phyloP scores from a whole-genome alignment of 176 grass and related monocot genomes.

The Chrysopogon serrulatus region DNA sequence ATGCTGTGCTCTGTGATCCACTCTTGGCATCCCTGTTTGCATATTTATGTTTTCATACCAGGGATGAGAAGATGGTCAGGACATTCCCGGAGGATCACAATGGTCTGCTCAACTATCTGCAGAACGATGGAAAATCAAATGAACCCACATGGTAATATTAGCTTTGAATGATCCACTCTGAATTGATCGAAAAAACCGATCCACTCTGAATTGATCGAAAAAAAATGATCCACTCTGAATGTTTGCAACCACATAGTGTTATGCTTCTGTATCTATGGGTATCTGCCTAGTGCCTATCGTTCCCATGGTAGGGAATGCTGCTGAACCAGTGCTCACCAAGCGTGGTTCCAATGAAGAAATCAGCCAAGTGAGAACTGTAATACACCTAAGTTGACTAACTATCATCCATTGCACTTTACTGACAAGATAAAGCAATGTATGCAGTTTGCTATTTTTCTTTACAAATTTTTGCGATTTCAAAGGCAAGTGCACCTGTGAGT shows the following conservation, averaged over 20 bases:
- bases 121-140: background rate
- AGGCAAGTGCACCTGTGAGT: conserved; percentile 4
- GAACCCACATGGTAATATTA: background rate
- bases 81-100: background rate
- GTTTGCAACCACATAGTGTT: background rate
- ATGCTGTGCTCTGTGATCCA: background rate
- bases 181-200: too few species aligned
- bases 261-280: conserved; percentile 19
- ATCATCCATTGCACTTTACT: too few species aligned
- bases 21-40: background rate
- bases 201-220: too few species aligned
- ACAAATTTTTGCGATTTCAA: too few species aligned
- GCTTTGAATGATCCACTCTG: background rate
- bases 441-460: too few species aligned
- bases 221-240: background rate
- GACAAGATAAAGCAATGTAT: too few species aligned
- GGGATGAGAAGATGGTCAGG: background rate
- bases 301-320: too few species aligned
- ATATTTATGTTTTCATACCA: background rate
- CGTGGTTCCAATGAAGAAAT: too few species aligned
- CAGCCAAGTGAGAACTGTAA: too few species aligned
- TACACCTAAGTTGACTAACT: too few species aligned
- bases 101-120: background rate
- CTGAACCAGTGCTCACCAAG: too few species aligned
- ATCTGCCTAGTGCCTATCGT: conserved; percentile 58